Base-by-base conservation (phyloP, 305 asterid genomes). In the Salvia sclarea region DNA sequence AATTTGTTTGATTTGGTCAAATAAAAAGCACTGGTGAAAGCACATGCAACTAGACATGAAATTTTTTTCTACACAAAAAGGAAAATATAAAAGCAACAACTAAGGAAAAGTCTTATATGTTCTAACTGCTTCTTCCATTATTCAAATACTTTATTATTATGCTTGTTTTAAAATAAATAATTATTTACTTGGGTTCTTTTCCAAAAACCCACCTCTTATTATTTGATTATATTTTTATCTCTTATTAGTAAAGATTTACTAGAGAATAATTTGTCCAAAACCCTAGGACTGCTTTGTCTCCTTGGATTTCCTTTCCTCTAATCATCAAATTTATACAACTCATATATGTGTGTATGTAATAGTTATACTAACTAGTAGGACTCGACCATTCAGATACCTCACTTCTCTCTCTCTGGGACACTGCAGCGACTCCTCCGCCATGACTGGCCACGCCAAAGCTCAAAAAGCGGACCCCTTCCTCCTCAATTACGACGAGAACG, bases 381-480 rank as follows among this genome's bases (percentile, higher is more conserved):
- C 54, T 69, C 22, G 0, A 6, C 44, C 5, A 11, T 33, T 10
- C 11, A 44, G 50, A 47, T 5, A 49, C 33, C 53, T 44, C 48
- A 6, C 63, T 50, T 54, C 44, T 25, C 50, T 49, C 73, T 66
- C 22, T 40, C 22, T 24, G 20, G 20, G 58, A 57, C 59, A 21
- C 43, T 40, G 60, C 16, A 58, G 60, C 53, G 38, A 50, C 40
- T 55, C 13, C 64, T 59, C 77, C 69, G 75, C 74, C 74, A 74
- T 66, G 82, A 28, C 24, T 64, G 76, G 44, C 63, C 57, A 22
- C 72, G 45, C 62, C 4, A 63, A 61, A 65, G 10, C 70, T n/a
- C 60, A 59, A 14, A 49, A 66, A 54, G 77, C 66, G 72, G 88
- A 91, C 54, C 78, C 85, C 1, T 88, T 94, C 69, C 76, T 91